phyloP scores from a whole-genome alignment of 2,329 filamentous ascomycete species.

The Aspergillus fructus region DNA sequence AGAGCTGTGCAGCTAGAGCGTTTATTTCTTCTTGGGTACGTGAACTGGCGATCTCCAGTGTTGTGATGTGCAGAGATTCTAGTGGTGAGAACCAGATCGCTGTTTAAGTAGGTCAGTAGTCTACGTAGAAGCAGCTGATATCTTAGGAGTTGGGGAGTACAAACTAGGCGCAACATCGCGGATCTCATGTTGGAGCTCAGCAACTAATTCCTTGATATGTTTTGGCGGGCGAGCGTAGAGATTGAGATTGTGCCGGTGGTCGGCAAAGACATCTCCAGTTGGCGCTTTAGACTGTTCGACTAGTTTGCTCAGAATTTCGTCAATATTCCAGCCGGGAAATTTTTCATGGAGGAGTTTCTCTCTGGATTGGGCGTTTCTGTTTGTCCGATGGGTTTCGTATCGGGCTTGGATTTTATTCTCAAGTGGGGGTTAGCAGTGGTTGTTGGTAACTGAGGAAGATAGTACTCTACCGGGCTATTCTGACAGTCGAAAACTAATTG shows the following conservation, averaged over 20 bases:
- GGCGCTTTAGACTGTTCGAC: slow-evolving; percentile 38
- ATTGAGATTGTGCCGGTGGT: slow-evolving; percentile 78
- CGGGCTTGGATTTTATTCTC: slow-evolving; percentile 60
- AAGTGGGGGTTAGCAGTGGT: neutral
- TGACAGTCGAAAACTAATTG: slow-evolving; percentile 68
- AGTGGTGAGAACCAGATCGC: slow-evolving; percentile 84
- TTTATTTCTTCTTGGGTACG: slow-evolving; percentile 69
- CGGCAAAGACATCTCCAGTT: slow-evolving; percentile 64
- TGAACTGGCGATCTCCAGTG: slow-evolving; percentile 80
- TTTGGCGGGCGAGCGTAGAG: slow-evolving; percentile 84
- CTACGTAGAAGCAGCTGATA: no score
- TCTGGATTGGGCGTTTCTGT: slow-evolving; percentile 73
- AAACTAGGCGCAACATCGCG: slow-evolving; percentile 66
- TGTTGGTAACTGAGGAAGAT: neutral
- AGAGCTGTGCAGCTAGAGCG: slow-evolving; percentile 58
- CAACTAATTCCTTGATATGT: slow-evolving; percentile 67
- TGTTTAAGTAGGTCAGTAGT: slow-evolving; percentile 32
- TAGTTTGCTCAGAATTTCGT: slow-evolving; percentile 71
- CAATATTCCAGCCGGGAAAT: slow-evolving; percentile 71
- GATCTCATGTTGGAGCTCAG: slow-evolving; percentile 67
- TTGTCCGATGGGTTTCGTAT: slow-evolving; percentile 72
- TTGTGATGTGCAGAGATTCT: slow-evolving; percentile 77
- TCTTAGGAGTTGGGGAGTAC: slow-evolving; percentile 29
- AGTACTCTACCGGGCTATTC: slow-evolving; percentile 59
- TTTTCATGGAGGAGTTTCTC: slow-evolving; percentile 67